Evolutionary conservation across 108 stramenopile species (phyloP), one percentile per base, ranked within the genome.

Genomic region (Thalassiosira profunda): DNA sequence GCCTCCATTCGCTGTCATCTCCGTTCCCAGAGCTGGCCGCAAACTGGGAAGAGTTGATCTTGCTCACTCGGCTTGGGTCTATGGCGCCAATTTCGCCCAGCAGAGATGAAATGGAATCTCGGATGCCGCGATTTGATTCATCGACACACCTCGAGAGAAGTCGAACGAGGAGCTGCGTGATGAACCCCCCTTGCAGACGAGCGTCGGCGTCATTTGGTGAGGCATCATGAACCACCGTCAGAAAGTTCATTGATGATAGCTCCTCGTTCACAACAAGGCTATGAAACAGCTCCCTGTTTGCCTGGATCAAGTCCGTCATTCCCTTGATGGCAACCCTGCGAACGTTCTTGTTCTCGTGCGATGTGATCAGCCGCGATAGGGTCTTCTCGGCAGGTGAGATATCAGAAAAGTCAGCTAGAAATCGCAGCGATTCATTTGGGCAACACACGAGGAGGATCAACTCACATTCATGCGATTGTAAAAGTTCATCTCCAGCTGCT

Each of bases 61-160:
- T 67, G 46, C 78, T 82, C 17, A 96, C 63, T 40, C 76, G 62
- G 47, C 82, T 66, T 24, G 89, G 81, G 51, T 80, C 87, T 38
- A 96, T 88, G 7, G 89, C 92, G 17, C 93, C 95, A 28, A 93
- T 73, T 69, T 96, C 95, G 14, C 95, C 95, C 4, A 94, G 53
- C 63, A 88, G 91, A 17, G 72, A 62, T 3, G 87, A 92, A 17
- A 94, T 63, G 20, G 79, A 73, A 54, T 89, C 38, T 38, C 85
- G 76, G 23, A 78, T 63, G 17, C 76, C 66, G 23, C 31, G 29
- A 53, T 93, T 85, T 5, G 81, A 72, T 66, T 96, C 95, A 20
- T 70, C 63, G 3, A 78, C 74, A 56, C 90, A 91, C 48, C 91
- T 70, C 3, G 70, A 54, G 67, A 94, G 46, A 8, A 96, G 82